A percentile compares a stretch with the other conserved stretches of the same genome.
These are phyloP conservation scores for Cryptosporidium sp. DNA, from an alignment of 169 alveolate species.

Conservation along the genomic window DNA sequence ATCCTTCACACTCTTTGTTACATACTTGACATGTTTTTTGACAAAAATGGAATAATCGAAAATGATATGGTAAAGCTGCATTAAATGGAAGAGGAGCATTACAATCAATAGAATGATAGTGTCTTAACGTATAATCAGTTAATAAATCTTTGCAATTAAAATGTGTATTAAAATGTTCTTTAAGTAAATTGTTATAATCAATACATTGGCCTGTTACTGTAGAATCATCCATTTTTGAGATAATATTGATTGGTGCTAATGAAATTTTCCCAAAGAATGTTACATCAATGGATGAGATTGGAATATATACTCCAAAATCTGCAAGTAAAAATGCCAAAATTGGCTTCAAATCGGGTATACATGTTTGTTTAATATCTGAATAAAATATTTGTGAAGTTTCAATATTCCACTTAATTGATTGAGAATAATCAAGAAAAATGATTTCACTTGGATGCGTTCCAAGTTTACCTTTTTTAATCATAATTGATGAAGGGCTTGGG, in stretches of 20 bases:
- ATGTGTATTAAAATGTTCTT: slow-evolving; percentile 34
- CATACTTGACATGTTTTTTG: slow-evolving; percentile 62
- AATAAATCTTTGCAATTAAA: slow-evolving; percentile 46
- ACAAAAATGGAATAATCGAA: slow-evolving; percentile 50
- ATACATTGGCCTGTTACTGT: slow-evolving; percentile 24
- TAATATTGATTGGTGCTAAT: slow-evolving; percentile 53
- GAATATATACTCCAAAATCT: slow-evolving; percentile 62
- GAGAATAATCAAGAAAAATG: slow-evolving; percentile 45
- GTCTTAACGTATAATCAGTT: background rate
- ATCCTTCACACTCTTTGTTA: slow-evolving; percentile 65
- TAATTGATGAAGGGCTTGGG: slow-evolving; percentile 66
- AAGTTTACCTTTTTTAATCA: slow-evolving; percentile 45
- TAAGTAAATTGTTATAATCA: slow-evolving; percentile 42
- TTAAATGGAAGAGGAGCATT: slow-evolving; percentile 44
- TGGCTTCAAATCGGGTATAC: slow-evolving; percentile 67
- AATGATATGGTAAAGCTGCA: slow-evolving; percentile 45
- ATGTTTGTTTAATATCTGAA: slow-evolving; percentile 51
- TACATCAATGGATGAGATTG: slow-evolving; percentile 61
- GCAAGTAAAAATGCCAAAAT: slow-evolving; percentile 56
- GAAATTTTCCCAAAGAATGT: slow-evolving; percentile 47
- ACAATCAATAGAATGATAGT: slow-evolving; percentile 36
- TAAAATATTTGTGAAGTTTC: slow-evolving; percentile 61
- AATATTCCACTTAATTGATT: slow-evolving; percentile 49
- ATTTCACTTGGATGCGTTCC: slow-evolving; percentile 66
- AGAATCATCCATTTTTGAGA: slow-evolving; percentile 37